phyloP scores from a whole-genome alignment of 148 eudicot species.

The Diospyros kaki region DNA sequence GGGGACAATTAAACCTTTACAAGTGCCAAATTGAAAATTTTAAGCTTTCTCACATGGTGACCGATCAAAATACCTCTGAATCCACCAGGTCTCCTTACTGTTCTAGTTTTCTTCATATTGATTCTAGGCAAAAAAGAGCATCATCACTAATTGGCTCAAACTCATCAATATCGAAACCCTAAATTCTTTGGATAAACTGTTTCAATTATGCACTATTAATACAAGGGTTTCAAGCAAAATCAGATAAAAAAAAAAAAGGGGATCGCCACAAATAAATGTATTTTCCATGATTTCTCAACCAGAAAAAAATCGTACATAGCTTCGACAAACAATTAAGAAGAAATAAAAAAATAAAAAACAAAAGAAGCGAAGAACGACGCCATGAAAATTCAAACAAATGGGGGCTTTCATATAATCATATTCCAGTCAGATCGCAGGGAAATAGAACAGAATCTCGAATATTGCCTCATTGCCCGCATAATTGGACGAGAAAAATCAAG shows the following conservation, averaged over 20 bases:
- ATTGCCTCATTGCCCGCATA: background rate
- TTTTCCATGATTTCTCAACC: background rate
- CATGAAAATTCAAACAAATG: too few species aligned
- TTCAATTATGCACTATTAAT: background rate
- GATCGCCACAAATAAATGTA: background rate
- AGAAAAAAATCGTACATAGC: background rate
- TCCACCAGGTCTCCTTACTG: background rate
- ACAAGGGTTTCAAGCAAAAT: background rate
- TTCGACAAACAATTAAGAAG: background rate
- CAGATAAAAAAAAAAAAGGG: background rate
- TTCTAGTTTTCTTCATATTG: background rate
- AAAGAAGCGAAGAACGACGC: background rate
- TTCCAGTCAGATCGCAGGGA: background rate
- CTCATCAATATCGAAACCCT: background rate
- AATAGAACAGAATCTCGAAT: background rate
- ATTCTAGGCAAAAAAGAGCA: background rate
- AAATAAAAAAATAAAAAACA: background rate
- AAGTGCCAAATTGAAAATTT: background rate
- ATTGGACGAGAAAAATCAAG: background rate
- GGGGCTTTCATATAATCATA: too few species aligned
- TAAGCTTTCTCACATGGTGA: background rate
- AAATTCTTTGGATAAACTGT: constrained; percentile 3
- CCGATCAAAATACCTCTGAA: background rate
- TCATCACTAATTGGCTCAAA: background rate
- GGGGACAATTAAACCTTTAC: too few species aligned